phyloP scores from a whole-genome alignment of 371 early-diverging fungal species.

The Mortierella sp. region DNA sequence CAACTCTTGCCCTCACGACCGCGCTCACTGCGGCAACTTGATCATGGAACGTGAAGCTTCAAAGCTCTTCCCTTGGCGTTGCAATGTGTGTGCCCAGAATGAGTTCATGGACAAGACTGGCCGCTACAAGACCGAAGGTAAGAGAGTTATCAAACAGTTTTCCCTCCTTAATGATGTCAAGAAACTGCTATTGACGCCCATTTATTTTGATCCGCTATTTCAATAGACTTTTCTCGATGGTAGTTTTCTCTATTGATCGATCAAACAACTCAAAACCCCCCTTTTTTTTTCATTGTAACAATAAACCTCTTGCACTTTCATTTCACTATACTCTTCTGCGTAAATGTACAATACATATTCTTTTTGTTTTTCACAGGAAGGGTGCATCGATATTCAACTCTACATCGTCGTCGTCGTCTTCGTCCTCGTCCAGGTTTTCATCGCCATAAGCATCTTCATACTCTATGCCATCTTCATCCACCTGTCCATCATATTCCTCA shows the following conservation, averaged over 20 bases:
- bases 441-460: constrained; percentile 22
- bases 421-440: constrained; percentile 13
- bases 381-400: constrained; percentile 48
- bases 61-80: constrained; percentile 55
- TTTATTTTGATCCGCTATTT: background rate
- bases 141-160: too few relatives aligned
- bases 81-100: constrained; percentile 50
- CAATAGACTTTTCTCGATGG: constrained; percentile 50
- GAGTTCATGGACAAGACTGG: constrained; percentile 53
- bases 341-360: background rate
- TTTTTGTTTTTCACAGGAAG: constrained; percentile 20
- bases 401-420: constrained; percentile 43
- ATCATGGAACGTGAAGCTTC: constrained; percentile 54
- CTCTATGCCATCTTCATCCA: constrained; percentile 6
- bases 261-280: background rate
- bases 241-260: constrained; percentile 9
- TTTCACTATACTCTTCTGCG: background rate
- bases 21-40: constrained; percentile 50
- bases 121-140: constrained; percentile 54
- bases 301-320: constrained; percentile 7
- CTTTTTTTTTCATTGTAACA: constrained; percentile 11
- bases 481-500: constrained; percentile 35
- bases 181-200: background rate
- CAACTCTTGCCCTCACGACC: constrained; percentile 57
- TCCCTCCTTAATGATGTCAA: background rate